Percentiles rank a stretch among this genome's conserved stretches.
phyloP scores from a whole-genome alignment of 163 green algal species.

The Coccomyxa subellipsoidea region DNA sequence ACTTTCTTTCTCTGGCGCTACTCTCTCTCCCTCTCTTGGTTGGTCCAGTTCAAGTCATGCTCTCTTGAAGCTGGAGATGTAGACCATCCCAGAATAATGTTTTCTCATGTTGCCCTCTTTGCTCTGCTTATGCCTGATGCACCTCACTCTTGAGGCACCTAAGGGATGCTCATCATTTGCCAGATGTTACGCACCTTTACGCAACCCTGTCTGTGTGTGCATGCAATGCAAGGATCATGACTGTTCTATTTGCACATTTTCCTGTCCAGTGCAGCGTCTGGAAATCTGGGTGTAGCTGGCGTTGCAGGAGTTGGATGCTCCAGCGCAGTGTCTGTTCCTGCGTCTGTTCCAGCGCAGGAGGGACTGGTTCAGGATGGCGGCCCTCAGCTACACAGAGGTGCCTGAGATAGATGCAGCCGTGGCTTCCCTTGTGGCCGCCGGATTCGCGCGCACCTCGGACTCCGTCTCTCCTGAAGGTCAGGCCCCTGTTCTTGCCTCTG shows the following conservation, averaged over 20 bases:
- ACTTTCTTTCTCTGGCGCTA: background rate
- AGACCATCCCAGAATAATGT: too few species aligned
- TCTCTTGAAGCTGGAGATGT: too few species aligned
- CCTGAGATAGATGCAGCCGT: slow-evolving; percentile 27
- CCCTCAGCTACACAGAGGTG: slow-evolving; percentile 55
- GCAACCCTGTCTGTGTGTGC: too few species aligned
- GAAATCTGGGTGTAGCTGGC: too few species aligned
- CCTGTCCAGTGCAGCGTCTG: background rate
- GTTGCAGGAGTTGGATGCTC: slow-evolving; percentile 37
- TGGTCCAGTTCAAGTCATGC: too few species aligned
- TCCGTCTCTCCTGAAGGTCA: background rate
- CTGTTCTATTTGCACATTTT: background rate
- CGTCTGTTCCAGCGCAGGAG: slow-evolving; percentile 57
- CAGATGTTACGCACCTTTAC: too few species aligned
- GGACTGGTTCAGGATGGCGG: slow-evolving; percentile 45
- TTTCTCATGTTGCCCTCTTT: too few species aligned
- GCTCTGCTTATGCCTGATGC: too few species aligned
- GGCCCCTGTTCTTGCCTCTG: background rate
- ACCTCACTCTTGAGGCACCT: too few species aligned
- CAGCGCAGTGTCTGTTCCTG: slow-evolving; percentile 59
- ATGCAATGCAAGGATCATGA: too few species aligned
- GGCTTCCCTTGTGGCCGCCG: slow-evolving; percentile 22
- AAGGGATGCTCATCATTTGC: background rate
- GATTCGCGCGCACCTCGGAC: slow-evolving; percentile 18
- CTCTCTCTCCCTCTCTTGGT: too few species aligned